Percentiles rank a stretch among this genome's conserved stretches.
Conservation (phyloP, 306 rosid genomes). For the Vigna mungo region DNA sequence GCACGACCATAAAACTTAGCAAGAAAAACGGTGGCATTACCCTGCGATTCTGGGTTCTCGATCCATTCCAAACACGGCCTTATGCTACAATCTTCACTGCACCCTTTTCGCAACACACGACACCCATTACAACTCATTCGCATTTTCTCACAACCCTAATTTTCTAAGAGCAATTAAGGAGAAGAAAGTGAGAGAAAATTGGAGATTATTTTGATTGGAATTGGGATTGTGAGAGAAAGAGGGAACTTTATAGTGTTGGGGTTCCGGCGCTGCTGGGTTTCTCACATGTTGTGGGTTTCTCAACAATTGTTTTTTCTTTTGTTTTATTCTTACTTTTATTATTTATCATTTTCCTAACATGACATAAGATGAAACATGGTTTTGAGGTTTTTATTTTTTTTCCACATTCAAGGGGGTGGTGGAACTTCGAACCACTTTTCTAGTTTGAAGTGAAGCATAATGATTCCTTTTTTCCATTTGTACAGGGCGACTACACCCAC, state of each 20-base stretch:
- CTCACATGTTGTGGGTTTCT: constrained; percentile 49
- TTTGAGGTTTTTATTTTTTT: constrained; percentile 49
- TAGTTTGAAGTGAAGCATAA: constrained; percentile 11
- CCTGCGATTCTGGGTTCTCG: constrained; percentile 81
- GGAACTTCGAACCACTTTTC: constrained; percentile 43
- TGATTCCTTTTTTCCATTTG: constrained; percentile 7
- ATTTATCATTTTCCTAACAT: background rate
- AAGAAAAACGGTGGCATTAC: constrained; percentile 90
- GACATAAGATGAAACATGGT: constrained; percentile 47
- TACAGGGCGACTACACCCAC: background rate
- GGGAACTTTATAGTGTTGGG: constrained; percentile 41
- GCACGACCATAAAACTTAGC: constrained; percentile 99
- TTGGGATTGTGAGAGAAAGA: background rate
- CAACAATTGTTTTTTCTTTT: background rate
- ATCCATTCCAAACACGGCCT: constrained; percentile 94
- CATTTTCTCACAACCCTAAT: constrained; percentile 52
- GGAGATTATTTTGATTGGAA: background rate
- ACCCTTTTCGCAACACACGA: constrained; percentile 85
- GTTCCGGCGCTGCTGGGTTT: constrained; percentile 64
- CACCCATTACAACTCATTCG: constrained; percentile 98
- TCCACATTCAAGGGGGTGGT: constrained; percentile 56
- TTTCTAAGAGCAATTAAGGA: background rate
- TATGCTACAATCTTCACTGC: constrained; percentile 88
- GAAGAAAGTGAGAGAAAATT: background rate
- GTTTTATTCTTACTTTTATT: background rate